Evolutionary conservation across 2,329 filamentous ascomycete species (phyloP).

Genomic region (Amphichorda felina): DNA sequence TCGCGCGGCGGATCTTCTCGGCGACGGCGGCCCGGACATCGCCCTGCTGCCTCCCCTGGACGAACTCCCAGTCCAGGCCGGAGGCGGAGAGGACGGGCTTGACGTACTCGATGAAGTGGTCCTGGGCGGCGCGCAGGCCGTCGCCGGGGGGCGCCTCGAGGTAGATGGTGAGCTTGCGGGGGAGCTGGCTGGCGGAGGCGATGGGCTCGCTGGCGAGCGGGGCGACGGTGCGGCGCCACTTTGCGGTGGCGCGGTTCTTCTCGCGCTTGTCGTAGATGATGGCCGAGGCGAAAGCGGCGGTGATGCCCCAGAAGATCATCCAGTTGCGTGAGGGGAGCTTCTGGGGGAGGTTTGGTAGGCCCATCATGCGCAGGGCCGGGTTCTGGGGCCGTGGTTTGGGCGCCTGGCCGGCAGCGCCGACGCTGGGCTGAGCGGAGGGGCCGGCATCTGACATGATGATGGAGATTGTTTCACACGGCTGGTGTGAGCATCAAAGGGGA

Average conservation of each 20-base stretch:
- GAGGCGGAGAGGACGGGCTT: slow-evolving; percentile 86
- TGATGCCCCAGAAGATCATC: slow-evolving; percentile 85
- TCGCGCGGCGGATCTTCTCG: slow-evolving; percentile 67
- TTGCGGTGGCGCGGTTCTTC: slow-evolving; percentile 72
- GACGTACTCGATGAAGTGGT: slow-evolving; percentile 92
- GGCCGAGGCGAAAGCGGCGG: slow-evolving; percentile 64
- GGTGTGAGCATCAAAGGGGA: neutral
- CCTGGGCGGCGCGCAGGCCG: slow-evolving; percentile 70
- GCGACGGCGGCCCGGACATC: slow-evolving; percentile 81
- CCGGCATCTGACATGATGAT: neutral
- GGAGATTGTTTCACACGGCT: neutral
- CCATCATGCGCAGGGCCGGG: slow-evolving; percentile 67
- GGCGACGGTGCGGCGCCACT: slow-evolving; percentile 77
- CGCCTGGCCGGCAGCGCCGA: neutral
- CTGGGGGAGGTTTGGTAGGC: slow-evolving; percentile 70
- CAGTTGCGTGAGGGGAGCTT: slow-evolving; percentile 92
- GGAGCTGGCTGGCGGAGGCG: slow-evolving; percentile 54
- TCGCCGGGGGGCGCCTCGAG: slow-evolving; percentile 80
- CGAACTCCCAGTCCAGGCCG: slow-evolving; percentile 89
- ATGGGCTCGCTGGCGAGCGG: slow-evolving; percentile 72
- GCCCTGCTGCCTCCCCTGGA: slow-evolving; percentile 86
- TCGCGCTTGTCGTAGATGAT: slow-evolving; percentile 88
- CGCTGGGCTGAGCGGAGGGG: neutral
- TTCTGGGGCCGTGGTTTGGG: slow-evolving; percentile 31
- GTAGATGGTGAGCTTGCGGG: slow-evolving; percentile 76